These are phyloP conservation scores for Austroboletus festivus DNA, from an alignment of 768 basidiomycete genomes.

Conservation along the genomic window DNA sequence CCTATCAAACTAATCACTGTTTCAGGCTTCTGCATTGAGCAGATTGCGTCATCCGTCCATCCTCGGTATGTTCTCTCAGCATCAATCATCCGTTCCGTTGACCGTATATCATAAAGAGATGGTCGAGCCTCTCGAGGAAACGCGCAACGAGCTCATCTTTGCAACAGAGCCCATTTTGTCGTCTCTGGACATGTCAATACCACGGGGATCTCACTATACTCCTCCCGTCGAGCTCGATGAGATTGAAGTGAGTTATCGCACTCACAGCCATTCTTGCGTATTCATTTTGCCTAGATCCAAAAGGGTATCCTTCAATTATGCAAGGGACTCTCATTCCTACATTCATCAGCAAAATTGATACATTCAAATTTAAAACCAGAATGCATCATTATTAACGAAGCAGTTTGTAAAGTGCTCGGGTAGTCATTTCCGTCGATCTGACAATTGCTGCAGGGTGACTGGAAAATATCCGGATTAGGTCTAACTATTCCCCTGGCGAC, in stretches of 20 bases:
- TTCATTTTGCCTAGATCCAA: slow-evolving; percentile 62
- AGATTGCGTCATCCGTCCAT: slow-evolving; percentile 91
- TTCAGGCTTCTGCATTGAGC: slow-evolving; percentile 77
- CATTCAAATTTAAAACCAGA: slow-evolving; percentile 90
- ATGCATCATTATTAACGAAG: slow-evolving; percentile 83
- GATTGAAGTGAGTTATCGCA: slow-evolving; percentile 66
- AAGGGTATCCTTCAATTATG: slow-evolving; percentile 93
- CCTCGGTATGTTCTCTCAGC: slow-evolving; percentile 51
- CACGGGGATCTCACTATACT: slow-evolving; percentile 53
- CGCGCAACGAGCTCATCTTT: slow-evolving; percentile 82
- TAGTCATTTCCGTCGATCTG: not conserved
- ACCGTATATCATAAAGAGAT: slow-evolving; percentile 57
- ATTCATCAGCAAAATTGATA: slow-evolving; percentile 86
- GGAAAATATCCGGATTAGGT: slow-evolving; percentile 93
- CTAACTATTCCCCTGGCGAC: slow-evolving; percentile 74
- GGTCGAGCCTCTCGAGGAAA: slow-evolving; percentile 96
- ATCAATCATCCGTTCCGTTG: slow-evolving; percentile 1
- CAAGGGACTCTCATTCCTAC: slow-evolving; percentile 87
- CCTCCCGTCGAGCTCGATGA: slow-evolving; percentile 86
- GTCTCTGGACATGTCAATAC: slow-evolving; percentile 74
- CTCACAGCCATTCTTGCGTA: not conserved
- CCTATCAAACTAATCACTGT: slow-evolving; percentile 7
- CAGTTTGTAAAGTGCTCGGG: slow-evolving; percentile 48
- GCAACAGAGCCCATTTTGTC: slow-evolving; percentile 90
- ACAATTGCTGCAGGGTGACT: slow-evolving; percentile 75